phyloP scores from a whole-genome alignment of 2,329 filamentous ascomycete species.

The Talaromyces sp. region DNA sequence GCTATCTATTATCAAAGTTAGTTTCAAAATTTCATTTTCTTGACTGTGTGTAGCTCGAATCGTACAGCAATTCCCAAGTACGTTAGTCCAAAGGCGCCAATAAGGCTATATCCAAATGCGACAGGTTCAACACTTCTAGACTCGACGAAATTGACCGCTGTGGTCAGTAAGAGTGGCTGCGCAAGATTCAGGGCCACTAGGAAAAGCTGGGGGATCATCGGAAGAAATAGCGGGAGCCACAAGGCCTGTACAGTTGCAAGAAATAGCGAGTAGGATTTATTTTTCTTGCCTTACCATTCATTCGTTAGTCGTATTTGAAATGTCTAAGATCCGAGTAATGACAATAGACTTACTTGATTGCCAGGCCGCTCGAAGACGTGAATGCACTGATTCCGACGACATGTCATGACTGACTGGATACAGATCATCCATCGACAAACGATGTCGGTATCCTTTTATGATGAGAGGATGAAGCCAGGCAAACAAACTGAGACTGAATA shows the following conservation, averaged over 20 bases:
- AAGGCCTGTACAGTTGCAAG: constrained; percentile 1
- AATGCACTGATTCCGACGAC: background rate
- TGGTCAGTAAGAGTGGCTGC: constrained; percentile 36
- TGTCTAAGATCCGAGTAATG: background rate
- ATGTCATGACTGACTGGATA: constrained; percentile 1
- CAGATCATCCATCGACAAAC: constrained; percentile 9
- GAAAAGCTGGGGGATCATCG: constrained; percentile 24
- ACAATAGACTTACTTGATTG: constrained; percentile 10
- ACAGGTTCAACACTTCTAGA: constrained; percentile 20
- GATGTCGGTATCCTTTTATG: background rate
- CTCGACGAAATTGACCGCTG: constrained; percentile 31
- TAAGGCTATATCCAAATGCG: constrained; percentile 39
- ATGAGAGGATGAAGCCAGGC: constrained; percentile 8
- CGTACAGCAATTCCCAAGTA: constrained; percentile 40
- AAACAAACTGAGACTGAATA: constrained; percentile 7
- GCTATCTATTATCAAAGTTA: constrained; percentile 24
- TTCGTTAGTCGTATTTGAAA: background rate
- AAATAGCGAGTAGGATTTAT: constrained; percentile 9
- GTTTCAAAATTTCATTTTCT: background rate
- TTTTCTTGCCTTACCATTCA: constrained; percentile 3
- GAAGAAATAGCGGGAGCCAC: background rate
- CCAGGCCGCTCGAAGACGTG: background rate
- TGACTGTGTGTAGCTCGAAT: constrained; percentile 4
- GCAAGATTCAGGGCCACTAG: constrained; percentile 32
- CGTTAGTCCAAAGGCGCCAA: constrained; percentile 40